Conservation (phyloP, 2,329 filamentous ascomycete species). For the Ophiosphaerella herpotricha region DNA sequence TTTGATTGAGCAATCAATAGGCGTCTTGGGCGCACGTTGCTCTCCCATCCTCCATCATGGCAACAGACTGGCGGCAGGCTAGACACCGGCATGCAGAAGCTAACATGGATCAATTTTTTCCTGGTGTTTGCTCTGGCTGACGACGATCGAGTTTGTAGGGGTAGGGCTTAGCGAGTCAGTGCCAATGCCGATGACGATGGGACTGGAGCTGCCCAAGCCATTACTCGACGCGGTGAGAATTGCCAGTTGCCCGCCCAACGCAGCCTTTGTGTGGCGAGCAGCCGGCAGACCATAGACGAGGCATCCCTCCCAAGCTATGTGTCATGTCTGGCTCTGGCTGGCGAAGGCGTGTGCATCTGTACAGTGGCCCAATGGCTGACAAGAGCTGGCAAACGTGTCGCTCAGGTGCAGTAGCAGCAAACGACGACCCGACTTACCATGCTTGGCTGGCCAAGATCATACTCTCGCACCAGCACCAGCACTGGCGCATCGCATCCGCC, state of each 20-base stretch:
- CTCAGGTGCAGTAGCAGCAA: background rate
- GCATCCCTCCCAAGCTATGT: background rate
- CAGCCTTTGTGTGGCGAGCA: too few relatives aligned
- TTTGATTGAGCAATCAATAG: too few relatives aligned
- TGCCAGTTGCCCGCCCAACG: background rate
- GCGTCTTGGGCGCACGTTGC: too few relatives aligned
- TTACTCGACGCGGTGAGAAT: conserved; percentile 2
- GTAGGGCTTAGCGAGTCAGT: conserved; percentile 3
- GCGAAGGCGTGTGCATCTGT: background rate
- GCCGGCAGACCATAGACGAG: too few relatives aligned
- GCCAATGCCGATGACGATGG: conserved; percentile 1
- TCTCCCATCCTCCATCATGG: too few relatives aligned
- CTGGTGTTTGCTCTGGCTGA: background rate
- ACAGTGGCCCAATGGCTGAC: background rate
- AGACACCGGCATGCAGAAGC: background rate
- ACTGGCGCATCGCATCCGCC: conserved; percentile 14
- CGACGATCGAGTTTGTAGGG: background rate
- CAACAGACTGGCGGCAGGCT: background rate
- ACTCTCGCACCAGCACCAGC: conserved; percentile 11
- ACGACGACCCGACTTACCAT: background rate
- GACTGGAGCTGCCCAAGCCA: background rate
- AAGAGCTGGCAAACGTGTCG: background rate
- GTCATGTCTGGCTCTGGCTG: background rate
- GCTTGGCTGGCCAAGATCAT: too few relatives aligned
- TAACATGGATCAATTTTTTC: conserved; percentile 5